Percentiles rank a stretch among this genome's conserved stretches.
These are phyloP conservation scores for Chytriomyces sp. DNA, from an alignment of 192 early-diverging fungal species.

Conservation along the genomic window DNA sequence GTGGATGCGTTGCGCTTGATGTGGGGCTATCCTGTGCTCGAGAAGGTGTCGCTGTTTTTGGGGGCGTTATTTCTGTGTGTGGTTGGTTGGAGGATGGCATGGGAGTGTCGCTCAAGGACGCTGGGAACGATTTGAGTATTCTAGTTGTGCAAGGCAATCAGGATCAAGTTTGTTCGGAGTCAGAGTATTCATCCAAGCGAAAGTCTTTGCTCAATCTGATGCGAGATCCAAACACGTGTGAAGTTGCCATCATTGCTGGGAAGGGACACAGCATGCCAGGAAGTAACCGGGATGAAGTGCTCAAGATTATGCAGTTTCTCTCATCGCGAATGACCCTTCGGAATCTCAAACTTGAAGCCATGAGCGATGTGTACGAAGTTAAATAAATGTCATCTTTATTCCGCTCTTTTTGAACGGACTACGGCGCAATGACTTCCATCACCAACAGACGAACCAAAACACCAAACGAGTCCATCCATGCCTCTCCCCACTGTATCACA, in stretches of 20 bases:
- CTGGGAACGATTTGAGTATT: conserved; percentile 30
- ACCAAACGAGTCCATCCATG: conserved; percentile 25
- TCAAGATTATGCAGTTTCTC: conserved; percentile 68
- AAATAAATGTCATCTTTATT: conserved; percentile 33
- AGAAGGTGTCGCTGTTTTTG: background rate
- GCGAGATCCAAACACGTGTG: conserved; percentile 30
- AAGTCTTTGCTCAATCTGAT: conserved; percentile 21
- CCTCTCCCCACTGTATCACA: background rate
- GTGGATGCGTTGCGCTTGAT: conserved; percentile 71
- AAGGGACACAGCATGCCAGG: conserved; percentile 68
- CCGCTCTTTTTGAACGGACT: background rate
- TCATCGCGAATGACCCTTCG: conserved; percentile 56
- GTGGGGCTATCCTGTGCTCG: conserved; percentile 51
- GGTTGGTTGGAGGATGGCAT: conserved; percentile 53
- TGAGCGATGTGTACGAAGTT: conserved; percentile 71
- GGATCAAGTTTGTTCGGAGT: conserved; percentile 51
- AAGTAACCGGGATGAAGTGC: conserved; percentile 57
- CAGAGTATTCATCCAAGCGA: conserved; percentile 13
- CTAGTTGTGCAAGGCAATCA: conserved; percentile 67
- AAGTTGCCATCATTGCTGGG: conserved; percentile 53
- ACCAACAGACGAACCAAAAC: conserved; percentile 6
- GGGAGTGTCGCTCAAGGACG: conserved; percentile 35
- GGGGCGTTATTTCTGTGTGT: conserved; percentile 65
- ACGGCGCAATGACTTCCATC: conserved; percentile 6
- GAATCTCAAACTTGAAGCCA: conserved; percentile 60